Conservation (phyloP, 257 asterid species). For the Nicotiana sylvestris region DNA sequence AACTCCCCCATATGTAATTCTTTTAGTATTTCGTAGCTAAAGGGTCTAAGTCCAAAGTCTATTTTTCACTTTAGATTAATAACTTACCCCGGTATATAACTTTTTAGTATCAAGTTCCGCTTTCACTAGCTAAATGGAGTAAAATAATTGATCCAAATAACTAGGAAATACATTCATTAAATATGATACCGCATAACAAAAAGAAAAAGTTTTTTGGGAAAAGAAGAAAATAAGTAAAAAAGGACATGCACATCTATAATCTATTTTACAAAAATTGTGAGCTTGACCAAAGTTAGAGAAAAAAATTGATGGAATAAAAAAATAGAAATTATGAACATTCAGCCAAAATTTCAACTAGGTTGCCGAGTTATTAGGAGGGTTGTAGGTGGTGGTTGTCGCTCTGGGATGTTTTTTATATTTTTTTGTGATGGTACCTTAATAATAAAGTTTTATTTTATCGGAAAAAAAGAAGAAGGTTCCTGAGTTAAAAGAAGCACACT, state of each 20-base stretch:
- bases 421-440: no score
- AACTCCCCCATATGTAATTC: background rate
- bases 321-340: background rate
- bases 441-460: no score
- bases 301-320: background rate
- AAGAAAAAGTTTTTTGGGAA: background rate
- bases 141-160: background rate
- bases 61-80: background rate
- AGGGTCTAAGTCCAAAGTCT: background rate
- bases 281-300: background rate
- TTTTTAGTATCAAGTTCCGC: background rate
- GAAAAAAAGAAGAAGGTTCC: background rate
- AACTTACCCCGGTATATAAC: background rate
- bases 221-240: background rate
- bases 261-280: background rate
- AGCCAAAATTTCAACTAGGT: background rate
- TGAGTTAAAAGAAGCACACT: background rate
- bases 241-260: background rate
- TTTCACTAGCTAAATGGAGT: background rate
- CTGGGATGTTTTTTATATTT: no score
- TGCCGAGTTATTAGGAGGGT: background rate
- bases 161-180: background rate
- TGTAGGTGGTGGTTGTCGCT: no score
- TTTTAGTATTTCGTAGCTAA: background rate
- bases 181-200: background rate